Base-by-base conservation (phyloP, 345 rosid species). In the Populus simonii region DNA sequence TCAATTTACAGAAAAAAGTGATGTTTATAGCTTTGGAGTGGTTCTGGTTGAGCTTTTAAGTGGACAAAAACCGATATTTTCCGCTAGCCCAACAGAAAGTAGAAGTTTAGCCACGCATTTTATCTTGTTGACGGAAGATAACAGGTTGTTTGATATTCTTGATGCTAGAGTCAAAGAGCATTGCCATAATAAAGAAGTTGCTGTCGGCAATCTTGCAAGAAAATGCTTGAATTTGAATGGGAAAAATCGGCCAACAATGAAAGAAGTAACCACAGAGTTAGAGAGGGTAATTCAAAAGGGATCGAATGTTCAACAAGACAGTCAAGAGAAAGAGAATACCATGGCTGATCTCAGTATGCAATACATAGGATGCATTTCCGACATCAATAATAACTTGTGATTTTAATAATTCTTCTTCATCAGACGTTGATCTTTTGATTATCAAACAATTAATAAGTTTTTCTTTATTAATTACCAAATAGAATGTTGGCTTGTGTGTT, bases 1-100 rank as follows among this genome's bases (percentile, higher is more conserved):
- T 11, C 74, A 73, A 22, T 77, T 76, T 41, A 77, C 84, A 4
- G 80, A 81, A 12, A 77, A 81, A 22, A 81, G 80, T 2, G 78
- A 77, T 59, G 78, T 77, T 33, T 81, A 77, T 27, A 81, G 85
- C 27, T 82, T 82, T 33, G 9, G 75, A 33, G 35, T 33, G 35
- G 35, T 33, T 33, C 35, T 33, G 35, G 35, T 33, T 33, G 35
- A 33, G 35, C 35, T 33, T 33, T 33, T 3, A 33, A 33, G 35
- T 0, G 35, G 35, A 33, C 35, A 33, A 33, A 33, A 33, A 33
- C 35, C 35, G 35, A 33, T 33, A 33, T 31, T 33, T 33, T 33
- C 35, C 5, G 5, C 35, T 33, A 33, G 5, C 35, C 35, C 35
- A 3, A 33, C 35, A 33, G 35, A 33, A 33, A 33, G 35, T 33